Evolutionary conservation across 2,329 filamentous ascomycete species (phyloP).

Genomic region (Verticillium longisporum): DNA sequence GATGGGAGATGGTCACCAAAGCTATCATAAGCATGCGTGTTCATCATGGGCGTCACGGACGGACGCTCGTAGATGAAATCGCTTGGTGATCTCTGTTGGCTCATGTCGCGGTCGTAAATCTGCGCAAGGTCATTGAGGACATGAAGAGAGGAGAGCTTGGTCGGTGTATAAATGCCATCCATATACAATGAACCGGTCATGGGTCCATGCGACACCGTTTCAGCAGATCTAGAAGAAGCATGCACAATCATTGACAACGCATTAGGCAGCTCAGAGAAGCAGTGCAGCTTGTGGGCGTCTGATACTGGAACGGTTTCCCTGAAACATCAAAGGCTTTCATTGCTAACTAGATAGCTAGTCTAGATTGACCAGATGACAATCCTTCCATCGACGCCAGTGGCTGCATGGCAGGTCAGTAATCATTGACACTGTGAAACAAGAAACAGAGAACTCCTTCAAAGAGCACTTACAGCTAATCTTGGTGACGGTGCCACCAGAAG

Average conservation of each 20-base stretch:
- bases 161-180: background rate
- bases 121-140: background rate
- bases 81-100: constrained; percentile 2
- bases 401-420: constrained; percentile 30
- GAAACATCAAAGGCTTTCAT: background rate
- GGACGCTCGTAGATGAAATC: constrained; percentile 5
- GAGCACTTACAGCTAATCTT: constrained; percentile 78
- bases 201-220: background rate
- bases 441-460: constrained; percentile 11
- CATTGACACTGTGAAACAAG: constrained; percentile 5
- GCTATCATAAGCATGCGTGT: background rate
- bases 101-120: background rate
- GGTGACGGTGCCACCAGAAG: constrained; percentile 53
- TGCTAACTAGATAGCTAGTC: constrained; percentile 7
- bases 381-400: constrained; percentile 76
- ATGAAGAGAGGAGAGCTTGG: background rate
- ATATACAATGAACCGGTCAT: background rate
- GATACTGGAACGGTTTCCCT: background rate
- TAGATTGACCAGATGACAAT: constrained; percentile 72
- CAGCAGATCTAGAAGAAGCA: background rate
- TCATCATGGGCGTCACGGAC: background rate
- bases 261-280: background rate
- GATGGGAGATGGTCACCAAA: background rate
- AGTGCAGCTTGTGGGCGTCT: background rate
- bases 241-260: background rate